phyloP scores from a whole-genome alignment of 345 rosid genomes.

The thale cress (Arabidopsis thaliana) region TAIR10.1 NC_003074.8:3584501-3585000 shows the following conservation, averaged over 20 bases:
- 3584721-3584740: not conserved
- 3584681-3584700: slow-evolving; percentile 82
- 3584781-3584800: slow-evolving; percentile 81
- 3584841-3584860: slow-evolving; percentile 87
- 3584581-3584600: slow-evolving; percentile 88
- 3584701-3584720: not conserved
- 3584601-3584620: slow-evolving; percentile 89
- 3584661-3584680: slow-evolving; percentile 78
- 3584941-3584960: slow-evolving; percentile 44
- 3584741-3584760: not conserved
- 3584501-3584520: not conserved
- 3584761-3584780: not conserved
- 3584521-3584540: not conserved
- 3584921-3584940: slow-evolving; percentile 80
- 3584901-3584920: slow-evolving; percentile 87
- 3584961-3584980: slow-evolving; percentile 24
- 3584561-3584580: not conserved
- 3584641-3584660: slow-evolving; percentile 80
- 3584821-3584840: slow-evolving; percentile 87
- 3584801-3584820: slow-evolving; percentile 76
- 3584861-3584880: slow-evolving; percentile 70
- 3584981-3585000: slow-evolving; percentile 39
- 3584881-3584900: slow-evolving; percentile 78
- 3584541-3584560: not conserved
- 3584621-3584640: slow-evolving; percentile 88